phyloP scores from a whole-genome alignment of 306 rosid genomes.

The Dalbergia cochinchinensis region DNA sequence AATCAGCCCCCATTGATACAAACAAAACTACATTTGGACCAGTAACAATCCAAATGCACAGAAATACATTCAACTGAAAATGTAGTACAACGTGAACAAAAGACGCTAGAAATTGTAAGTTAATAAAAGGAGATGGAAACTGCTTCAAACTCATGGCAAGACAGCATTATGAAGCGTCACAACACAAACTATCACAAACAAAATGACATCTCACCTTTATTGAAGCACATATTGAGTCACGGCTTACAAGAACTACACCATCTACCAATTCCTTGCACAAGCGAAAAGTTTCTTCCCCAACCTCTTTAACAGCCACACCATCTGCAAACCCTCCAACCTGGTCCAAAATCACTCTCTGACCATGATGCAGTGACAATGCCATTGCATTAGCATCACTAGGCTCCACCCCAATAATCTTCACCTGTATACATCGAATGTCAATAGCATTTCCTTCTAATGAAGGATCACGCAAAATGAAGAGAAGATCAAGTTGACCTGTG shows the following conservation, averaged over 20 bases:
- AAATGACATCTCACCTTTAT: constrained; percentile 73
- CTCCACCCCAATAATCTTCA: constrained; percentile 93
- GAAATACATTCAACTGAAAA: neutral
- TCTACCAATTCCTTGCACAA: constrained; percentile 86
- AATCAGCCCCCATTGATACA: neutral
- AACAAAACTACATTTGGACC: constrained; percentile 6
- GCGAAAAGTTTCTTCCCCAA: constrained; percentile 93
- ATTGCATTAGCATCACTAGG: constrained; percentile 93
- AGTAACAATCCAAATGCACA: neutral
- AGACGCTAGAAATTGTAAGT: neutral
- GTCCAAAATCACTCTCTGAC: constrained; percentile 80
- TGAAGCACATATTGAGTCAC: constrained; percentile 96
- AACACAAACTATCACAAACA: constrained; percentile 30
- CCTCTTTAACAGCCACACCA: constrained; percentile 98
- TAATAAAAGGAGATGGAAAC: neutral
- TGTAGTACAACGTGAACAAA: neutral
- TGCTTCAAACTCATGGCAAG: constrained; percentile 20
- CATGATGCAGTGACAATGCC: constrained; percentile 92
- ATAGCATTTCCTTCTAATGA: neutral
- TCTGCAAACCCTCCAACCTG: constrained; percentile 96
- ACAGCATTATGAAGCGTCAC: constrained; percentile 4
- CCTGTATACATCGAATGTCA: constrained; percentile 58
- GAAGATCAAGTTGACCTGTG: constrained; percentile 64
- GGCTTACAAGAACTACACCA: constrained; percentile 88
- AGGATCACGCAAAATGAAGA: neutral